phyloP scores from a whole-genome alignment of 1,284 basidiomycete species.

The Sparassis latifolia region DNA sequence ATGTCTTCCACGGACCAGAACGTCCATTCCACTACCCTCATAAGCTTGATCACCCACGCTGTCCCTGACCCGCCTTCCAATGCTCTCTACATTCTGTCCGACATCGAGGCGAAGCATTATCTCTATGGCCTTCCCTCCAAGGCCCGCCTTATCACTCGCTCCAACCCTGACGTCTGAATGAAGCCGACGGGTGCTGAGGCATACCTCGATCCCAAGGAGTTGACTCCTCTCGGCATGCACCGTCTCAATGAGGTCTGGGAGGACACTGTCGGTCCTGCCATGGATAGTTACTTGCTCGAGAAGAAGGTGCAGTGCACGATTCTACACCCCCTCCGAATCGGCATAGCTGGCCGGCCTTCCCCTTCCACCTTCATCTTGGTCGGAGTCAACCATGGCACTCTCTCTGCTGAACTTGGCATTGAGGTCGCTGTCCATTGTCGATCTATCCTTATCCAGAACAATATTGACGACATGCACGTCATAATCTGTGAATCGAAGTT shows the following conservation, averaged over 20 bases:
- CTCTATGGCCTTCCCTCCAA: slow-evolving; percentile 22
- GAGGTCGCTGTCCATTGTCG: slow-evolving; percentile 19
- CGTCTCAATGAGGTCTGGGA: slow-evolving; percentile 20
- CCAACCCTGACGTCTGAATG: slow-evolving; percentile 19
- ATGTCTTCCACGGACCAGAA: not conserved
- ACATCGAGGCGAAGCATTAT: slow-evolving; percentile 11
- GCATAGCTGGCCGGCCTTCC: slow-evolving; percentile 10
- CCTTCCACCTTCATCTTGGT: slow-evolving; percentile 22
- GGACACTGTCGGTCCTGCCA: slow-evolving; percentile 11
- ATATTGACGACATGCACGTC: slow-evolving; percentile 18
- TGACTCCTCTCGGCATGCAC: slow-evolving; percentile 16
- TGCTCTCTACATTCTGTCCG: slow-evolving; percentile 7
- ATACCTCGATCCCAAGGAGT: slow-evolving; percentile 19
- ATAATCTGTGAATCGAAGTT: slow-evolving; percentile 16
- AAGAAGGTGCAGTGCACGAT: slow-evolving; percentile 15
- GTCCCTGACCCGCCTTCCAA: slow-evolving; percentile 2
- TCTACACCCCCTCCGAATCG: slow-evolving; percentile 17
- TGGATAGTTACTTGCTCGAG: slow-evolving; percentile 8
- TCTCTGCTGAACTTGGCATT: slow-evolving; percentile 20
- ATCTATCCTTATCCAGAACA: slow-evolving; percentile 14
- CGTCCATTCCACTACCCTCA: not conserved
- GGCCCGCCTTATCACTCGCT: slow-evolving; percentile 22
- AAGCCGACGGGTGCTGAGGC: slow-evolving; percentile 22
- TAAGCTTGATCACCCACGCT: not conserved
- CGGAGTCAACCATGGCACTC: slow-evolving; percentile 23